These are phyloP conservation scores for Alternaria consortialis DNA, from an alignment of 2,329 filamentous ascomycete genomes.

Conservation along the genomic window DNA sequence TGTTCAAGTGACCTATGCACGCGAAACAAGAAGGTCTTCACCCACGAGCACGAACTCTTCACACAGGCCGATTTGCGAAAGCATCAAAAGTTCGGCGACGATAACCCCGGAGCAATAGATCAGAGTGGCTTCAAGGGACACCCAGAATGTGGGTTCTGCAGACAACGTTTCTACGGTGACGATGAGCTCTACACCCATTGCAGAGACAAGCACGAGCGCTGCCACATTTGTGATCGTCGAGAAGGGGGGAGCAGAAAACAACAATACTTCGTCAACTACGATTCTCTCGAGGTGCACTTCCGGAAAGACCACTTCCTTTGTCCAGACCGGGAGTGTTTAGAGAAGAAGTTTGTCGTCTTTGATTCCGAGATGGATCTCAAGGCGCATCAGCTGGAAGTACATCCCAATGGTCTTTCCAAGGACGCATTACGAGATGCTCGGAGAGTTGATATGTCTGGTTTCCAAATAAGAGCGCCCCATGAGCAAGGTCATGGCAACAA, in stretches of 20 bases:
- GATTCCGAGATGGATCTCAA: constrained; percentile 94
- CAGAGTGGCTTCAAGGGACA: constrained; percentile 98
- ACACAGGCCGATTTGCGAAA: constrained; percentile 79
- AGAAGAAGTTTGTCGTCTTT: constrained; percentile 98
- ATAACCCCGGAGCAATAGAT: constrained; percentile 85
- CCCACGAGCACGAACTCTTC: constrained; percentile 95
- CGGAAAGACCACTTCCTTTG: constrained; percentile 87
- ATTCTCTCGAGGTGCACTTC: constrained; percentile 87
- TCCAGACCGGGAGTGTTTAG: constrained; percentile 83
- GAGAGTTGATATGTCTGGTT: constrained; percentile 84
- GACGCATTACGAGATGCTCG: constrained; percentile 84
- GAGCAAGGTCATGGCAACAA: constrained; percentile 58
- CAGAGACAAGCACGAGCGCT: constrained; percentile 91
- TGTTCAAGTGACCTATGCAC: constrained; percentile 78
- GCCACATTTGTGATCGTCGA: constrained; percentile 87
- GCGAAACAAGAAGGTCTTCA: constrained; percentile 96
- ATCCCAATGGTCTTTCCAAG: constrained; percentile 82
- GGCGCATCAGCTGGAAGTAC: constrained; percentile 85
- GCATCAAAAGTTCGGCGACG: constrained; percentile 91
- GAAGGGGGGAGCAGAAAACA: constrained; percentile 69
- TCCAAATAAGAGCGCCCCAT: constrained; percentile 80
- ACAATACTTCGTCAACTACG: constrained; percentile 91
- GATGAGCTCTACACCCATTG: constrained; percentile 96
- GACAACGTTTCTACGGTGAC: constrained; percentile 90
- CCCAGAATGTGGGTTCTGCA: constrained; percentile 92